phyloP scores from a whole-genome alignment of 2,329 filamentous ascomycete species.

The Xylariaceae sp. region DNA sequence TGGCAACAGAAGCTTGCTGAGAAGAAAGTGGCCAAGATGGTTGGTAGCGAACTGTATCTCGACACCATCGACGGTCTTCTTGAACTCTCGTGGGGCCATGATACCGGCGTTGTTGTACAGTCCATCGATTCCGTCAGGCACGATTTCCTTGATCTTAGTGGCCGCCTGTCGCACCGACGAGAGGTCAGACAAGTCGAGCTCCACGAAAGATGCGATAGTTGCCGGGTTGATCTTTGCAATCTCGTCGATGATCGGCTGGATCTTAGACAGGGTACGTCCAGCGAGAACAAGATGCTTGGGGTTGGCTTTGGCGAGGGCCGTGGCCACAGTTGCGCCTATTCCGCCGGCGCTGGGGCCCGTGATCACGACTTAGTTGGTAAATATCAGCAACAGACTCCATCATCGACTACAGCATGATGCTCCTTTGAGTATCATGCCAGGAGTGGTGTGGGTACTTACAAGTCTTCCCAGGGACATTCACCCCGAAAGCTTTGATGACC shows the following conservation, averaged over 20 bases:
- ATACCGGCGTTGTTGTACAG: constrained; percentile 25
- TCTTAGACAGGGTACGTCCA: constrained; percentile 19
- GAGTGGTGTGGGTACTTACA: neutral
- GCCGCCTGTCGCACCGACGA: constrained; percentile 23
- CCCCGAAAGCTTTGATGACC: neutral
- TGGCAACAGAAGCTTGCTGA: constrained; percentile 38
- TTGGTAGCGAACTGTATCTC: constrained; percentile 42
- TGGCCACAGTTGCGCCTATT: constrained; percentile 20
- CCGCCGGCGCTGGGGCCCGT: constrained; percentile 20
- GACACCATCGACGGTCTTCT: constrained; percentile 26
- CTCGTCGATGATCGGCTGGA: constrained; percentile 17
- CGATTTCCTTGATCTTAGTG: constrained; percentile 13
- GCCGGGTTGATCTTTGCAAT: constrained; percentile 20
- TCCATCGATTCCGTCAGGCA: constrained; percentile 22
- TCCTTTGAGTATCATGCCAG: neutral
- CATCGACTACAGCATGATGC: neutral
- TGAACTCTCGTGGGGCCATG: constrained; percentile 25
- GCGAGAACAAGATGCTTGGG: constrained; percentile 23
- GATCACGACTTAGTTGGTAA: constrained; percentile 11
- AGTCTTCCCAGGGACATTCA: neutral
- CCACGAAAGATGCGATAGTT: constrained; percentile 17
- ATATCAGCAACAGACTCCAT: neutral
- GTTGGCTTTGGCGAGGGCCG: constrained; percentile 18
- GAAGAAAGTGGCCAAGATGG: constrained; percentile 44
- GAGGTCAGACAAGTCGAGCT: constrained; percentile 24